Base-by-base conservation (phyloP, 163 green algal species). In the Picocystis sp. region DNA sequence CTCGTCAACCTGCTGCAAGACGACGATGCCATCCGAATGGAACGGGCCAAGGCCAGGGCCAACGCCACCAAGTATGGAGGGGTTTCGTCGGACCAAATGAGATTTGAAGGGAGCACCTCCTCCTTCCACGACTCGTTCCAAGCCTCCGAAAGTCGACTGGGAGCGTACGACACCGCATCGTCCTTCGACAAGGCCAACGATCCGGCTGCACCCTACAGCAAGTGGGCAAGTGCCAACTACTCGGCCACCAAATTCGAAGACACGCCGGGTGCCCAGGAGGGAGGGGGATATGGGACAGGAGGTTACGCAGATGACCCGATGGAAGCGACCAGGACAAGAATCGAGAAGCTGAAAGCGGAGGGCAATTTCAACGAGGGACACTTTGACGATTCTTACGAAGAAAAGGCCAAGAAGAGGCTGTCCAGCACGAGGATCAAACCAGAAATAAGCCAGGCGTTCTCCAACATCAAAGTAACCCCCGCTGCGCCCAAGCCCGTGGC, bases 11-110 rank as follows among this genome's bases (percentile, higher is more conserved):
- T 94, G 9, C 58, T 92, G 1, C 65, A 53, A 47, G 72, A 82
- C 49, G 47, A 57, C 0, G 65, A 84, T 17, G 58, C 68, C 11
- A 55, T 92, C 1, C 46, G 64, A 23, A 65, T 75, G 34, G 82
- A 90, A 67, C 62, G 82, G 8, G 65, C 82, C 2, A 92, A 87
- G 71, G 81, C 84, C 52, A 11, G 57, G 9, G 19, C 24, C 24
- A 74, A 69, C 44, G 69, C 67, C 21, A 57, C 56, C 42, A 92
- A 93, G 65, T 92, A 86, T 61, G 74, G 44, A 0, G 82, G 82
- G 6, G 68, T 89, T 8, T 86, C 76, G 2, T 73, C 71, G 6
- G 61, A 62, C 21, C 63, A 83, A 19, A 70, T 73, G 33, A 61
- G 75, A 38, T 38, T 38, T 8, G 5, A 38, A 38, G 29, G 29